Evolutionary conservation across 768 basidiomycete species (phyloP).

Genomic region (Phanerodontia chrysosporium): DNA sequence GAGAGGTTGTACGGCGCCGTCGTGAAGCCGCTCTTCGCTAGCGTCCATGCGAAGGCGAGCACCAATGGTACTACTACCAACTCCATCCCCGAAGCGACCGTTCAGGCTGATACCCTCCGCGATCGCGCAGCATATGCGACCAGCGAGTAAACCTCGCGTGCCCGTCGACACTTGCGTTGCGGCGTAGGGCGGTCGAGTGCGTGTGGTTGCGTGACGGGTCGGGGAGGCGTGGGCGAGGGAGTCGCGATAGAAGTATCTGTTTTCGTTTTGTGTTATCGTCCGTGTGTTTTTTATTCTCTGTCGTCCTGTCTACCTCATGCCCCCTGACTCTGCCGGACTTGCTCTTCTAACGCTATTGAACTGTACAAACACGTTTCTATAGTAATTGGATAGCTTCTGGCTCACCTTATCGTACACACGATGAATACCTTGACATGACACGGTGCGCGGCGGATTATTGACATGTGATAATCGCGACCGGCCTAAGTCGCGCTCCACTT

Average conservation of each 20-base stretch:
- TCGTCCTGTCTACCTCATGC: slow-evolving; percentile 1
- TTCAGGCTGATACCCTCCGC: slow-evolving; percentile 45
- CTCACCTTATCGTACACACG: background rate
- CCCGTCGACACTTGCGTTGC: background rate
- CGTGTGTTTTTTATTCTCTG: slow-evolving; percentile 2
- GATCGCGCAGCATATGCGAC: slow-evolving; percentile 34
- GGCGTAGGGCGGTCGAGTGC: background rate
- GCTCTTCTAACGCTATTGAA: slow-evolving; percentile 4
- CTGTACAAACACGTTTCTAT: slow-evolving; percentile 3
- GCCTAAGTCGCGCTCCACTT: too few species aligned
- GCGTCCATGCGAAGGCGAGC: slow-evolving; percentile 38
- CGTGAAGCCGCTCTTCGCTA: slow-evolving; percentile 76
- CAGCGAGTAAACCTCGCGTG: slow-evolving; percentile 4
- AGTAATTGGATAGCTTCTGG: slow-evolving; percentile 9
- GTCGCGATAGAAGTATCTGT: background rate
- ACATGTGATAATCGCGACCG: too few species aligned
- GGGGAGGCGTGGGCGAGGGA: background rate
- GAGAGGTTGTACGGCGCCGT: slow-evolving; percentile 72
- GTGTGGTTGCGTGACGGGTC: background rate
- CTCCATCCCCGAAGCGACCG: slow-evolving; percentile 48
- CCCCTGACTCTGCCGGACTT: slow-evolving; percentile 4
- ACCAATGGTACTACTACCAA: slow-evolving; percentile 26
- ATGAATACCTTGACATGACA: too few species aligned
- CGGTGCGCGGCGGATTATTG: too few species aligned
- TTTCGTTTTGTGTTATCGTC: background rate